Evolutionary conservation across 2,329 filamentous ascomycete genomes (phyloP), one percentile per base, ranked within the genome.

Genomic region (Trichoderma koningii): DNA sequence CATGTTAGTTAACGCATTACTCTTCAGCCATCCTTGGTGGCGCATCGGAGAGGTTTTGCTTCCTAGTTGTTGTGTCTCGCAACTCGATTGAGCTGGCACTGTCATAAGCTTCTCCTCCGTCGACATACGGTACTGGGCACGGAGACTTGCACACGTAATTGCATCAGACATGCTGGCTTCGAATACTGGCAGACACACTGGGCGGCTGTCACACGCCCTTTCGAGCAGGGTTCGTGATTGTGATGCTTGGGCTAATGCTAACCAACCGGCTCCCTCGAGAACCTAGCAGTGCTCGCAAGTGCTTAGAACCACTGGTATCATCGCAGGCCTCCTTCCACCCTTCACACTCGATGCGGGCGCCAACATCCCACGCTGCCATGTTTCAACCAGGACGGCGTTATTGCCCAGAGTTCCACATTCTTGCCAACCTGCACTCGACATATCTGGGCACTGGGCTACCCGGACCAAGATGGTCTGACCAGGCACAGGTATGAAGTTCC

Each of bases 321-420:
- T 47, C 45, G 48, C 59, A 53, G 59, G 48, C 38, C 23, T 17
- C 34, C 9, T 60, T 30, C 48, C 59, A 15, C 34, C 26, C 26
- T 41, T 45, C 23, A 53, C 38, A 53, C 23, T 48, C 59, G 53
- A 62, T 62, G 59, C 59, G 59, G 59, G 59, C 59, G 59, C 44
- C 38, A 23, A 53, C 30, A 34, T 61, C 21, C 57, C 57, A 61
- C 57, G 57, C 57, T 52, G 47, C 34, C 57, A 21, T 61, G 57
- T 61, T 44, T 61, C 57, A 30, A 61, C 38, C 34, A 52, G 23
- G 34, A 52, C 57, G 42, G 51, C 57, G 51, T 61, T 52, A 61
- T 61, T 61, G 57, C 57, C 42, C 34, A 44, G 12, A 61, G 23
- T 26, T 44, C 57, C 57, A 61, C 57, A 61, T 30, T 45, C 55